Evolutionary conservation across 2,329 filamentous ascomycete species (phyloP).

Genomic region (Pleomassaria siparia): DNA sequence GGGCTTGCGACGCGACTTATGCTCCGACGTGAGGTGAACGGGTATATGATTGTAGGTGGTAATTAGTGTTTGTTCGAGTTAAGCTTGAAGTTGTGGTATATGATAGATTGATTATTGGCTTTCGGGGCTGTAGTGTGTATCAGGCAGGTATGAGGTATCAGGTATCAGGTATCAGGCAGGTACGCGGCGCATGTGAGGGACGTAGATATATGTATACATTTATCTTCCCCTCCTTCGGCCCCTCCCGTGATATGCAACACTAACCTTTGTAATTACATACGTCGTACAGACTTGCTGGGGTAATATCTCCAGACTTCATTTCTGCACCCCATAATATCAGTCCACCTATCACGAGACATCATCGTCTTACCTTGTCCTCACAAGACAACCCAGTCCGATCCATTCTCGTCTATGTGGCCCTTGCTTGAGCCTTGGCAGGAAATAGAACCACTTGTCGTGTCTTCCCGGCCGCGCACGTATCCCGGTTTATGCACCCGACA

Average conservation of each 20-base stretch:
- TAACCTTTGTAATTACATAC: too few species aligned
- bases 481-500: conserved; percentile 10
- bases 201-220: conserved; percentile 24
- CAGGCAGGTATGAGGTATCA: too few species aligned
- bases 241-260: conserved; percentile 23
- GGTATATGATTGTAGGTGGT: neutral
- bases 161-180: conserved; percentile 1
- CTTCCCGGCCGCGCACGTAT: conserved; percentile 39
- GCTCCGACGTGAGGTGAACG: neutral
- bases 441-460: conserved; percentile 6
- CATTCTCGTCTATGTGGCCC: conserved; percentile 28
- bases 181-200: conserved; percentile 14
- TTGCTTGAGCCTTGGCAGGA: conserved; percentile 5
- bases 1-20: neutral
- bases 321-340: conserved; percentile 27
- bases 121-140: too few species aligned
- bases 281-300: too few species aligned
- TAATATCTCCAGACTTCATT: conserved; percentile 29
- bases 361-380: neutral
- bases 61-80: conserved; percentile 1
- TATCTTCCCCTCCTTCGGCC: conserved; percentile 24
- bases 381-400: conserved; percentile 22
- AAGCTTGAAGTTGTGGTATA: neutral
- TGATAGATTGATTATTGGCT: conserved; percentile 2
- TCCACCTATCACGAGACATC: conserved; percentile 36